phyloP scores from a whole-genome alignment of 164 flowering plant species.

The Berberis thunbergii region DNA sequence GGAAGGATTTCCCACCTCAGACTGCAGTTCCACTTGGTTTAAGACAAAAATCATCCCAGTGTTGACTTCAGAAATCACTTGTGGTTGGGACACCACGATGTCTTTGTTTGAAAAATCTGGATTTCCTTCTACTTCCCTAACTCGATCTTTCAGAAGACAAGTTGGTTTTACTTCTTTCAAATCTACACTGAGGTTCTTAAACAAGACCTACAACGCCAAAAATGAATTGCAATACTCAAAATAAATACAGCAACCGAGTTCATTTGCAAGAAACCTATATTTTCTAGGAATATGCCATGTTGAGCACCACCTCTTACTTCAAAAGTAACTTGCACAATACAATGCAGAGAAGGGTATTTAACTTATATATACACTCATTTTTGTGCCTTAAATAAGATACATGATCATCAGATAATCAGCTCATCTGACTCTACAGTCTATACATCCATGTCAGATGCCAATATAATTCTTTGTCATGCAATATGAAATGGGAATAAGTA shows the following conservation, averaged over 20 bases:
- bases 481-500: background rate
- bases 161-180: conserved; percentile 78
- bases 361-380: too few relatives aligned
- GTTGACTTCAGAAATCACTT: conserved; percentile 54
- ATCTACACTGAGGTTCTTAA: conserved; percentile 80
- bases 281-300: too few relatives aligned
- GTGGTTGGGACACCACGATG: conserved; percentile 56
- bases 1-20: conserved; percentile 52
- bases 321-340: too few relatives aligned
- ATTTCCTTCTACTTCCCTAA: conserved; percentile 83
- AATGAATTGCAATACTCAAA: background rate
- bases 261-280: too few relatives aligned
- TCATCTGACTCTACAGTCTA: too few relatives aligned
- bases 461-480: too few relatives aligned
- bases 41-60: conserved; percentile 43
- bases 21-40: conserved; percentile 67
- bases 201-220: conserved; percentile 55
- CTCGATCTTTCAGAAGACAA: conserved; percentile 77
- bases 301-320: too few relatives aligned
- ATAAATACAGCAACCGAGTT: too few relatives aligned
- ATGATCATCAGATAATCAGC: too few relatives aligned
- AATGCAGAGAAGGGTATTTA: too few relatives aligned
- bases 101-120: conserved; percentile 97
- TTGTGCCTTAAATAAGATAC: too few relatives aligned
- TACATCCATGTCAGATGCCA: too few relatives aligned